Percentiles rank a stretch among this genome's conserved stretches.
phyloP scores from a whole-genome alignment of 495 filamentous ascomycete genomes.

The Talaromyces trachyspermus region DNA sequence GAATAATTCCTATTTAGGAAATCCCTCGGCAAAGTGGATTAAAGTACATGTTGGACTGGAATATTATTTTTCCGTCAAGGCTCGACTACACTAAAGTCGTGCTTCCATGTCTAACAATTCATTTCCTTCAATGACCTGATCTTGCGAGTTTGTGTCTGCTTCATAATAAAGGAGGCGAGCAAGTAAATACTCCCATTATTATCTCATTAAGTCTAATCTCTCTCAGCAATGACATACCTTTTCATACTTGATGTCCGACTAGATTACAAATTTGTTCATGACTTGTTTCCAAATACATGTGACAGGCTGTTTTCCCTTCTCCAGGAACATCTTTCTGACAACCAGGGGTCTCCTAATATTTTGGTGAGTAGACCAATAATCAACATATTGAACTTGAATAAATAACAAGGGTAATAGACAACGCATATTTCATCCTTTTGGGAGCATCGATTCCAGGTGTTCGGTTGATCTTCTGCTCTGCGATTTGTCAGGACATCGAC shows the following conservation, averaged over 20 bases:
- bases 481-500: not conserved
- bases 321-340: not conserved
- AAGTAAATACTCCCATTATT: too few relatives aligned
- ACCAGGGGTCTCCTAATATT: not conserved
- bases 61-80: too few relatives aligned
- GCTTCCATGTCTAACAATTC: too few relatives aligned
- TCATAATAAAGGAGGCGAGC: too few relatives aligned
- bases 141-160: too few relatives aligned
- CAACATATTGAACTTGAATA: not conserved
- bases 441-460: not conserved
- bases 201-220: too few relatives aligned
- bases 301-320: not conserved
- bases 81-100: too few relatives aligned
- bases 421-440: not conserved
- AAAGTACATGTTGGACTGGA: too few relatives aligned
- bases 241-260: not conserved
- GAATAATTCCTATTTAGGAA: too few relatives aligned
- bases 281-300: not conserved
- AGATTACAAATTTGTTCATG: not conserved
- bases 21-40: too few relatives aligned
- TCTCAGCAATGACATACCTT: too few relatives aligned
- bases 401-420: not conserved
- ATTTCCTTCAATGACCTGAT: too few relatives aligned
- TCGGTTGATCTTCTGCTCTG: not conserved
- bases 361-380: not conserved